Base-by-base conservation (phyloP, 257 asterid species). In the Nicotiana undulata region DNA sequence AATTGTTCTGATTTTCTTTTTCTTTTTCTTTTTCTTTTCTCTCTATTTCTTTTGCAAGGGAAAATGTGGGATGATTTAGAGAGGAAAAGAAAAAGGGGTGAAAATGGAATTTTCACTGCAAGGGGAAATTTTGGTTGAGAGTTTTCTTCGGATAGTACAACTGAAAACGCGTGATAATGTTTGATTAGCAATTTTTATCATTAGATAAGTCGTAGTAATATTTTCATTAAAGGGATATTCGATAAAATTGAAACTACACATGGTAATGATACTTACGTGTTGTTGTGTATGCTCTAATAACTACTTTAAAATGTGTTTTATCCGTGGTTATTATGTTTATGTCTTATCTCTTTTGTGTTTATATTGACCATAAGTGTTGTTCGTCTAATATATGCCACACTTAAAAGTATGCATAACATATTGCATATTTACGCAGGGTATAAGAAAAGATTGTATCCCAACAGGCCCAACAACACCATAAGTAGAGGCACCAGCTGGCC, bases 61-160 rank as follows among this genome's bases (percentile, higher is more conserved):
- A 49, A 74, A 74, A 74, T 49, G 60, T 49, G 61, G 32, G 78
- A 74, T 46, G 60, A 74, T 74, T 74, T 24, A 72, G 77, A 72
- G 77, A 46, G 77, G 77, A 72, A 72, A 44, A 70, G 77, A 70
- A 68, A 49, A 37, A 70, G 34, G 34, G 77, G 77, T 70, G 77
- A 44, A 24, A 37, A 11, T 70, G 24, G 77, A 53, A 70, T 40
- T 70, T 70, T 70, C 6, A 22, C n/a, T 11, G 31, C 17, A 18
- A 13, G 5, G 24, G 12, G 40, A n/a, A 13, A 24, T 49, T 74
- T 74, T 49, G 78, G 78, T 74, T 15, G 61, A 74, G 78, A 74
- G 61, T 28, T 74, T 72, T 49, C 11, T 7, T 24, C 60, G 78
- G 78, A 44, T 20, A 12, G 13, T 22, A 72, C 49, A 72, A 72